phyloP scores from a whole-genome alignment of 768 basidiomycete species.

The Leucosporidium scottii region DNA sequence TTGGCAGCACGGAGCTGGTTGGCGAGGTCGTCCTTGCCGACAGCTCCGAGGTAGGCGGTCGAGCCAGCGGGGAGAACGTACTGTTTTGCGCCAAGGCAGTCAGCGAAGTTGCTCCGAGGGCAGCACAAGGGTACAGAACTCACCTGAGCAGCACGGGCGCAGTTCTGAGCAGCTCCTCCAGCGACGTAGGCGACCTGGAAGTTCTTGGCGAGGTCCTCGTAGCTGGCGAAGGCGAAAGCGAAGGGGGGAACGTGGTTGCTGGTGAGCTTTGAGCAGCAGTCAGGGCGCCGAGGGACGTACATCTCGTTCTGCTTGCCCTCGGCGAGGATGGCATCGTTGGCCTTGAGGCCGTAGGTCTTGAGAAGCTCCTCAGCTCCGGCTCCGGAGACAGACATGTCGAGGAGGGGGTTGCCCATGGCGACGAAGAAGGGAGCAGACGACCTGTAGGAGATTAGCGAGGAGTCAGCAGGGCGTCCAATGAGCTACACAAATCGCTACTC shows the following conservation, averaged over 20 bases:
- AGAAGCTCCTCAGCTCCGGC: conserved; percentile 70
- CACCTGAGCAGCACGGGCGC: conserved; percentile 92
- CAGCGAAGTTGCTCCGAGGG: neutral
- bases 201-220: conserved; percentile 74
- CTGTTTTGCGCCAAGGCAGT: conserved; percentile 45
- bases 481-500: no score
- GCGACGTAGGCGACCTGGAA: conserved; percentile 81
- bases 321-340: conserved; percentile 94
- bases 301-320: conserved; percentile 79
- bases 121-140: conserved; percentile 40
- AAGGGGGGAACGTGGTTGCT: neutral
- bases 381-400: conserved; percentile 41
- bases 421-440: conserved; percentile 57
- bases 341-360: conserved; percentile 79
- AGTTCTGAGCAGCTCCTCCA: conserved; percentile 93
- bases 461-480: no score
- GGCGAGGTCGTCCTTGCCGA: conserved; percentile 87
- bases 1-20: conserved; percentile 83
- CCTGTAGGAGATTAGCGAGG: no score
- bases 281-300: conserved; percentile 48
- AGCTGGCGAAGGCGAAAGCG: conserved; percentile 50
- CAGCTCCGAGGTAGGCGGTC: conserved; percentile 88
- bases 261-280: neutral
- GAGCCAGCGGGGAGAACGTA: conserved; percentile 81
- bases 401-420: conserved; percentile 90